These are phyloP conservation scores for Agaricus sinodeliciosus DNA, from an alignment of 768 basidiomycete species.

Conservation along the genomic window DNA sequence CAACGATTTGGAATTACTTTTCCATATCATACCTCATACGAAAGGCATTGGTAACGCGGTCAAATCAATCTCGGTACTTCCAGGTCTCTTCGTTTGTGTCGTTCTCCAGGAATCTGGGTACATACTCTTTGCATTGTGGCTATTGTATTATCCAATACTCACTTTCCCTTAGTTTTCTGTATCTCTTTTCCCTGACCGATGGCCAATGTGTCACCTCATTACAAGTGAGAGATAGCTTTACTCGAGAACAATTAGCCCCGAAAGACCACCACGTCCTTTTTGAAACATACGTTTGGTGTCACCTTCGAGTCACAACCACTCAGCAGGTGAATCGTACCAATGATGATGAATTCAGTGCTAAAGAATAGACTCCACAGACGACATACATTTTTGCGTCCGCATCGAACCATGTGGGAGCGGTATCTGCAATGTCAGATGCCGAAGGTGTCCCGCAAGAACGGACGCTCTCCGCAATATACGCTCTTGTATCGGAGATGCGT, in stretches of 20 bases:
- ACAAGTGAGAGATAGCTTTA: slow-evolving; percentile 20
- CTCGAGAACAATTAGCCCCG: slow-evolving; percentile 20
- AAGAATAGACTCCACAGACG: not conserved
- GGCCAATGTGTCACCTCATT: slow-evolving; percentile 26
- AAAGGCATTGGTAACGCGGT: slow-evolving; percentile 33
- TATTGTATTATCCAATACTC: too few relatives aligned
- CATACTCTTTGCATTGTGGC: slow-evolving; percentile 11
- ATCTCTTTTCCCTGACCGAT: slow-evolving; percentile 48
- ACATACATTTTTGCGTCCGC: slow-evolving; percentile 6
- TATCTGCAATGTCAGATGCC: slow-evolving; percentile 1
- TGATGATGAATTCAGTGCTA: not conserved
- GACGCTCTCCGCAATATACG: slow-evolving; percentile 6
- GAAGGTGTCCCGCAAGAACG: slow-evolving; percentile 9
- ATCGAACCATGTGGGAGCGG: slow-evolving; percentile 1
- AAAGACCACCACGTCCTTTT: slow-evolving; percentile 24
- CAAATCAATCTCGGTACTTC: slow-evolving; percentile 38
- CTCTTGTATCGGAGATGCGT: slow-evolving; percentile 2
- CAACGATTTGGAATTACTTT: slow-evolving; percentile 25
- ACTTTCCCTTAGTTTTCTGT: slow-evolving; percentile 37
- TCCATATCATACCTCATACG: slow-evolving; percentile 43
- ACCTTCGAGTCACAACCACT: slow-evolving; percentile 24
- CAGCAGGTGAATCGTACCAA: slow-evolving; percentile 30
- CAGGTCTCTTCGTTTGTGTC: slow-evolving; percentile 35
- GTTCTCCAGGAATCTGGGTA: slow-evolving; percentile 66
- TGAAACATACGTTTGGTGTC: slow-evolving; percentile 38